Percentiles rank a stretch among this genome's conserved stretches.
Evolutionary conservation across 2,329 filamentous ascomycete species (phyloP).

Genomic region (Neonectria coccinea): DNA sequence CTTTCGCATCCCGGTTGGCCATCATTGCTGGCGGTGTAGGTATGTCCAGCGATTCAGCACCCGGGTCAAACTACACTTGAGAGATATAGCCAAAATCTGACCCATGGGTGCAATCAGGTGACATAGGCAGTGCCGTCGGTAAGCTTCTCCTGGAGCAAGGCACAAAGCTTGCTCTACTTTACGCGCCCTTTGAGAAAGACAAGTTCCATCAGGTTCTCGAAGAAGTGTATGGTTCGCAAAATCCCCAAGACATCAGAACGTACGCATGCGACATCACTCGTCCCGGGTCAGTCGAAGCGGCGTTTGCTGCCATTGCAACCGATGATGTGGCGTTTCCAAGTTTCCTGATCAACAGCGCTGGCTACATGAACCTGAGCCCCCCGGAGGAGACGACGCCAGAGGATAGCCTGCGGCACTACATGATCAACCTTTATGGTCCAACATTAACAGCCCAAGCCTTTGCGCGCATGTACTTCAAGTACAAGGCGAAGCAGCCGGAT

Average conservation of each 20-base stretch:
- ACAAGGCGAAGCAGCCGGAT: background rate
- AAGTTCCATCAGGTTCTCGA: constrained; percentile 1
- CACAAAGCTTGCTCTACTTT: constrained; percentile 12
- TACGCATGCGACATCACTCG: constrained; percentile 17
- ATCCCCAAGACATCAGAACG: constrained; percentile 1
- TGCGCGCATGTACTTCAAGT: constrained; percentile 12
- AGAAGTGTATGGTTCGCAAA: constrained; percentile 10
- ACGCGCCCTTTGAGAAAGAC: constrained; percentile 14
- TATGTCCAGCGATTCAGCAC: background rate
- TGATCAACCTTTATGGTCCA: constrained; percentile 18
- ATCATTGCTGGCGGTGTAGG: constrained; percentile 20
- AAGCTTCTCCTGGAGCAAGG: constrained; percentile 9
- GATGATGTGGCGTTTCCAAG: constrained; percentile 16
- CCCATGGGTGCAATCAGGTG: background rate
- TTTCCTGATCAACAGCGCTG: constrained; percentile 17
- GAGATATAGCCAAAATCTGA: background rate
- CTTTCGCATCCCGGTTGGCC: constrained; percentile 9
- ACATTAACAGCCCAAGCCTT: constrained; percentile 17
- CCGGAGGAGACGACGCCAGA: constrained; percentile 12
- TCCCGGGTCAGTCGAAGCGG: constrained; percentile 6
- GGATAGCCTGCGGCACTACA: constrained; percentile 13
- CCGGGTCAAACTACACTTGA: background rate
- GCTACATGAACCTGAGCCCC: constrained; percentile 15
- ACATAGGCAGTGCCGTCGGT: constrained; percentile 11
- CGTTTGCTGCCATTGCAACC: constrained; percentile 10